Conservation (phyloP, 75 land plant genomes). For the Sequoia sempervirens region DNA sequence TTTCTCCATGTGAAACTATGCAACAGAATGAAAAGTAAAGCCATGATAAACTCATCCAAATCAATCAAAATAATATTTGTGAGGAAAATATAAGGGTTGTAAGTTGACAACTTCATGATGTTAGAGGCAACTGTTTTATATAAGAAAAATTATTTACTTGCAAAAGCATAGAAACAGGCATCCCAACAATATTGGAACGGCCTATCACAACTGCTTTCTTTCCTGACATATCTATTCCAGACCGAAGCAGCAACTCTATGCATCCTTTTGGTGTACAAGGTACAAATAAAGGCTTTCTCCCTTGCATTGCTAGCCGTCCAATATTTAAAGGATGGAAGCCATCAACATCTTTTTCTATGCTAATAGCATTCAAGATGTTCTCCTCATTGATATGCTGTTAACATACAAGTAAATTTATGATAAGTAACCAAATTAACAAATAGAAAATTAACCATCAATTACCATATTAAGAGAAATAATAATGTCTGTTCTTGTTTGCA, state of each 20-base stretch:
- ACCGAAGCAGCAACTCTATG: constrained; percentile 70
- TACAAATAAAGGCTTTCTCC: constrained; percentile 68
- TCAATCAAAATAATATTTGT: not conserved
- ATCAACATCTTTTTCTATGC: constrained; percentile 88
- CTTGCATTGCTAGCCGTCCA: constrained; percentile 80
- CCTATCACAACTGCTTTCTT: constrained; percentile 92
- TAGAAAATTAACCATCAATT: not conserved
- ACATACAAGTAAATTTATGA: not conserved
- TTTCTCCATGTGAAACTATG: not conserved
- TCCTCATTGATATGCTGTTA: constrained; percentile 80
- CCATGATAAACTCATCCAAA: not conserved
- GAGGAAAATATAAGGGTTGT: not conserved
- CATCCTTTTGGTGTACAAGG: constrained; percentile 94
- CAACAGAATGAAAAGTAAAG: not conserved
- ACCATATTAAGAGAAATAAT: not conserved
- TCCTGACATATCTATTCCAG: constrained; percentile 62
- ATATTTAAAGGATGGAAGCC: constrained; percentile 89
- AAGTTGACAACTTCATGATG: not conserved
- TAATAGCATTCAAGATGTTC: constrained; percentile 51
- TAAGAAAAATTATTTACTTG: constrained; percentile 47
- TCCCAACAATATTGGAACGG: constrained; percentile 83
- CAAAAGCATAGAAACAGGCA: constrained; percentile 72
- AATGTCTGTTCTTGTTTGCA: not conserved
- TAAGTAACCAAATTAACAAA: not conserved
- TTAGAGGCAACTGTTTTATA: not conserved